These are phyloP conservation scores for Silene vulgaris DNA, from an alignment of 179 eudicot genomes.

Conservation along the genomic window DNA sequence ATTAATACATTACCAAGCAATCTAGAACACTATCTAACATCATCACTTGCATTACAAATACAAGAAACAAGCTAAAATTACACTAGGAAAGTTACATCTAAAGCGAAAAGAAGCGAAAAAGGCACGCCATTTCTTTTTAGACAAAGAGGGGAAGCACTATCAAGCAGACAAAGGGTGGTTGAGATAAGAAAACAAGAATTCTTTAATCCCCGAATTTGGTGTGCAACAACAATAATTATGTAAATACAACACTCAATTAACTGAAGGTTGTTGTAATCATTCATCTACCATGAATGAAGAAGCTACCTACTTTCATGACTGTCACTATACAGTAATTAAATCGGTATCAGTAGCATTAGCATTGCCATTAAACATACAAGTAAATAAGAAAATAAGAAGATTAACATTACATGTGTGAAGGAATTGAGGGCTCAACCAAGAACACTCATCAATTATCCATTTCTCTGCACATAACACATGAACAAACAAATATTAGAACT, in stretches of 20 bases:
- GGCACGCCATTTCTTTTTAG: constrained; percentile 19
- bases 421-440: constrained; percentile 22
- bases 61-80: constrained; percentile 14
- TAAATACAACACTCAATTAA: neutral
- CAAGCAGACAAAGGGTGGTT: constrained; percentile 23
- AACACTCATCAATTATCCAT: constrained; percentile 26
- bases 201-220: constrained; percentile 3
- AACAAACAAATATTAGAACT: constrained; percentile 10
- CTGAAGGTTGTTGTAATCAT: neutral
- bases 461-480: constrained; percentile 10
- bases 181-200: constrained; percentile 10
- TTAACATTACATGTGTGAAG: constrained; percentile 16
- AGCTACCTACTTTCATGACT: constrained; percentile 17
- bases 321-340: constrained; percentile 7
- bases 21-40: constrained; percentile 2
- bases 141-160: constrained; percentile 21
- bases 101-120: constrained; percentile 25
- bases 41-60: constrained; percentile 18
- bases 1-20: neutral
- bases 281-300: constrained; percentile 8
- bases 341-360: neutral
- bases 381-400: constrained; percentile 7
- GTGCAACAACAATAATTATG: constrained; percentile 15
- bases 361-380: constrained; percentile 1
- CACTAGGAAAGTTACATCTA: constrained; percentile 16